Evolutionary conservation across 2,329 filamentous ascomycete species (phyloP).

Genomic region (Monosporascus sp.): DNA sequence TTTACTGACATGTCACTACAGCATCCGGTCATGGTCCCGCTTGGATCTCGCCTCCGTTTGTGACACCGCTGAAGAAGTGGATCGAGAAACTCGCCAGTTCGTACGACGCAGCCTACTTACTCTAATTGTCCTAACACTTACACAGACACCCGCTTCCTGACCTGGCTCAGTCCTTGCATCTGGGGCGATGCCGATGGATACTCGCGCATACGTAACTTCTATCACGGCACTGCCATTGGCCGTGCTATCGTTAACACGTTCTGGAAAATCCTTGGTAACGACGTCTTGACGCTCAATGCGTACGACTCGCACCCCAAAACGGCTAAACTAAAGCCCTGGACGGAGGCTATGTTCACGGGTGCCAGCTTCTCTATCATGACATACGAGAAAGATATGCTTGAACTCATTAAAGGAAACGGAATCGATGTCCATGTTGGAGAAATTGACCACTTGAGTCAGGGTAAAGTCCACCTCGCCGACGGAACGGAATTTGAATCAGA

Average conservation of each 20-base stretch:
- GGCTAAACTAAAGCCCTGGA: constrained; percentile 49
- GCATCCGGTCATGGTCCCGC: constrained; percentile 49
- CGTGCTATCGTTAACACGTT: constrained; percentile 50
- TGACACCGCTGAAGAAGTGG: constrained; percentile 45
- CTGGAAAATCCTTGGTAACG: constrained; percentile 51
- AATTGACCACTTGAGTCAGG: constrained; percentile 38
- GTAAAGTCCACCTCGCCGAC: constrained; percentile 40
- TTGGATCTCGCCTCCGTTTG: constrained; percentile 46
- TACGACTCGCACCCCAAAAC: constrained; percentile 49
- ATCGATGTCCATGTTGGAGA: constrained; percentile 52
- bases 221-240: constrained; percentile 53
- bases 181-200: constrained; percentile 63
- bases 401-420: constrained; percentile 46
- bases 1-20: constrained; percentile 2
- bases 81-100: constrained; percentile 43
- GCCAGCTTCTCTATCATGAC: constrained; percentile 55
- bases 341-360: constrained; percentile 46
- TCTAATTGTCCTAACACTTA: not conserved
- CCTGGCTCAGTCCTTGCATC: constrained; percentile 70
- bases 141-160: constrained; percentile 57
- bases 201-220: constrained; percentile 44
- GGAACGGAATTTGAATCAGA: constrained; percentile 36
- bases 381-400: constrained; percentile 50
- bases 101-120: constrained; percentile 9
- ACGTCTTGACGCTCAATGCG: constrained; percentile 47